Base-by-base conservation (phyloP, 495 filamentous ascomycete genomes). In the Xylaria nigripes region DNA sequence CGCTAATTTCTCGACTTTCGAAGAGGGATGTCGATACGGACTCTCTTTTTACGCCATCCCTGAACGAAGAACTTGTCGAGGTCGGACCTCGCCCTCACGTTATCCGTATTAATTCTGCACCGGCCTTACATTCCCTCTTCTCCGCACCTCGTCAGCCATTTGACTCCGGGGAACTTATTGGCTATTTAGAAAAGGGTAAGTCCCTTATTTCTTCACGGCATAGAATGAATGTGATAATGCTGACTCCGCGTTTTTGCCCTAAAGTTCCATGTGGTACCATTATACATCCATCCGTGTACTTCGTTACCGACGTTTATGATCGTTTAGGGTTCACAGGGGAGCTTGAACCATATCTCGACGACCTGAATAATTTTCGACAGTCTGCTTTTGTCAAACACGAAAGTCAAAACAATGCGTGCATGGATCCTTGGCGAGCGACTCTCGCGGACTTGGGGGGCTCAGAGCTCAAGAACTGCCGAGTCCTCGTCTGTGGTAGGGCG, bases 401-500 rank as follows among this genome's bases (percentile, higher is more conserved):
- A 48, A 59, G 30, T 43, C 54, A 40, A 45, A 47, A 43, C 42
- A 62, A 19, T 19, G 30, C 41, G 43, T 34, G 45, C 18, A 51
- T 57, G 47, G 53, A 55, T 30, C 53, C 53, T 25, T 55, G 53
- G 53, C 45, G 53, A 25, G 45, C 46, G 3, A 50, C 46, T 1
- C 46, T 55, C 29, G 46, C 45, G 18, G 53, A 55, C 23, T 21
- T 55, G 21, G 53, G 46, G 15, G 46, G 53, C 19, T 38, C 53
- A 10, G 45, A 44, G 18, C 55, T 67, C 7, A 61, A 58, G 49
- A 54, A 58, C 8, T 63, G 66, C 27, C 61, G 68, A 21, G 62
- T 70, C 43, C 56, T 70, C 13, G 64, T 69, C 0, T 68, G 66
- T 54, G 68, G 68, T 16, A 63, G 67, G 25, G 68, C 68, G 8